A percentile compares a stretch with the other conserved stretches of the same genome.
These are phyloP conservation scores for Hordeum pubiflorum DNA, from an alignment of 202 grass and related monocot genomes.

Conservation along the genomic window DNA sequence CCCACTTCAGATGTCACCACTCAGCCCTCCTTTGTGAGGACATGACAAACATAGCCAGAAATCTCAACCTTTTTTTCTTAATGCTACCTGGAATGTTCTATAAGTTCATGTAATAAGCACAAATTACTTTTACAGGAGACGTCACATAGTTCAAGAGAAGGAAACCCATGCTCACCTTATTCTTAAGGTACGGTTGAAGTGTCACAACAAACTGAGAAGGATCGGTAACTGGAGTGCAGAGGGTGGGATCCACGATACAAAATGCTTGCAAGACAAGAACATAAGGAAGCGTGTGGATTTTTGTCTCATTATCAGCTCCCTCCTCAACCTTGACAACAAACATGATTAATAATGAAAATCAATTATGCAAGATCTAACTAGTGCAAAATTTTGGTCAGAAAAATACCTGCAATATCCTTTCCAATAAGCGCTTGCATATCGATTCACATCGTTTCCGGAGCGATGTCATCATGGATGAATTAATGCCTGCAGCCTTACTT, in stretches of 20 bases:
- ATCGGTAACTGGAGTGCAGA: slow-evolving; percentile 86
- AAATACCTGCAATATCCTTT: slow-evolving; percentile 98
- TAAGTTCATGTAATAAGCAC: slow-evolving; percentile 4
- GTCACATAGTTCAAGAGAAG: background rate
- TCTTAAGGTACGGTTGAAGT: slow-evolving; percentile 97
- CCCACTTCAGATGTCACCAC: background rate
- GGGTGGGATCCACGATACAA: slow-evolving; percentile 85
- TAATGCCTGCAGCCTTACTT: slow-evolving; percentile 81
- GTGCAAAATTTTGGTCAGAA: slow-evolving; percentile 23
- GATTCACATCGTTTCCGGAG: slow-evolving; percentile 80
- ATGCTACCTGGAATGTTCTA: background rate
- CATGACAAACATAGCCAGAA: background rate
- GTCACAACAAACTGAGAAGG: slow-evolving; percentile 98
- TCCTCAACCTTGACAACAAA: slow-evolving; percentile 70
- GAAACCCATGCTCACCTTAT: slow-evolving; percentile 53
- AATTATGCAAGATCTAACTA: slow-evolving; percentile 5
- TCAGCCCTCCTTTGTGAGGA: background rate
- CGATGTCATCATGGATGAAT: slow-evolving; percentile 52
- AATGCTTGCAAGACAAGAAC: slow-evolving; percentile 94
- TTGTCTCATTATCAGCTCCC: slow-evolving; percentile 61
- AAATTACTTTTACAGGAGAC: slow-evolving; percentile 21
- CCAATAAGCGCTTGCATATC: slow-evolving; percentile 83
- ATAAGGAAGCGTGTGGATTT: slow-evolving; percentile 74
- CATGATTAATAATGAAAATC: slow-evolving; percentile 14
- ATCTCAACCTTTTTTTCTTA: background rate